Conservation (phyloP, 805 yeast genomes). For the Wickerhamiella bombiphila region DNA sequence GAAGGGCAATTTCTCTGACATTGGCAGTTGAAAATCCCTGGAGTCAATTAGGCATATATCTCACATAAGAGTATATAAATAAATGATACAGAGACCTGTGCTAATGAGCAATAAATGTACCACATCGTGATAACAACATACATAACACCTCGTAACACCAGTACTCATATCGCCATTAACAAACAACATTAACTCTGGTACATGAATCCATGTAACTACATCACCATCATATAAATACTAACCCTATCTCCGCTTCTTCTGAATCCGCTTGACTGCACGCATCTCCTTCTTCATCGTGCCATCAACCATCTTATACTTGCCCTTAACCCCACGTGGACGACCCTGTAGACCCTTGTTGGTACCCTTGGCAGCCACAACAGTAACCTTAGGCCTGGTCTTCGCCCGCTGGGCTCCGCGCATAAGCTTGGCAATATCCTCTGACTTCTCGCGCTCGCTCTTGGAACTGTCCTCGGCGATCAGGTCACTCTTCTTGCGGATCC, state of each 20-base stretch:
- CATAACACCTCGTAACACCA: too few species aligned
- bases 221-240: too few species aligned
- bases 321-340: conserved; percentile 92
- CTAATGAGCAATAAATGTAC: too few species aligned
- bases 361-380: conserved; percentile 80
- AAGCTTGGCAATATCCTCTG: conserved; percentile 78
- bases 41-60: too few species aligned
- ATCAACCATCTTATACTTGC: conserved; percentile 98
- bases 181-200: too few species aligned
- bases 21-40: too few species aligned
- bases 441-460: conserved; percentile 85
- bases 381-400: conserved; percentile 61
- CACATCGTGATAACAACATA: too few species aligned
- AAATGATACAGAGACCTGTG: too few species aligned
- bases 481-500: conserved; percentile 84
- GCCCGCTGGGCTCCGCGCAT: conserved; percentile 67
- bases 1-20: too few species aligned
- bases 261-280: conserved; percentile 79
- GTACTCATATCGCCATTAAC: too few species aligned
- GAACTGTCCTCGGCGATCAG: conserved; percentile 73
- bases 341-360: conserved; percentile 75
- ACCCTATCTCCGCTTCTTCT: conserved; percentile 72
- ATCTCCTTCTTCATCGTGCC: conserved; percentile 96
- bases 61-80: too few species aligned
- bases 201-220: too few species aligned